Evolutionary conservation across 352 stramenopile species (phyloP).

Genomic region (Phytopythium sindhum): DNA sequence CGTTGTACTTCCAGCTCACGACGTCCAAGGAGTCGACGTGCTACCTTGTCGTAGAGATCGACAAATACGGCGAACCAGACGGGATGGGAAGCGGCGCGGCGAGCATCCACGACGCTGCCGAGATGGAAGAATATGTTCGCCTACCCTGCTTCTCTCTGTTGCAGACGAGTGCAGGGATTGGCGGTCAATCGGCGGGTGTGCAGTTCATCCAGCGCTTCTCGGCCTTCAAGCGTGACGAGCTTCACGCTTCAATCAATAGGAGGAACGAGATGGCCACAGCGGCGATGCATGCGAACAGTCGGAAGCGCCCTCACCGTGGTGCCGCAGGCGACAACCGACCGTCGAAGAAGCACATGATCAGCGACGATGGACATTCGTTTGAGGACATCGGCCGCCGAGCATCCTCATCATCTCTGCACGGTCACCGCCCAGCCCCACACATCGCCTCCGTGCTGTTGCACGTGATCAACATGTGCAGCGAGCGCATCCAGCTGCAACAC

Average conservation of each 20-base stretch:
- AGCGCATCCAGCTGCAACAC: constrained; percentile 84
- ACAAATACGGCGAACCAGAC: constrained; percentile 79
- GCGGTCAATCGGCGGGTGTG: constrained; percentile 60
- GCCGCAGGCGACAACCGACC: constrained; percentile 16
- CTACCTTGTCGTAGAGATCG: constrained; percentile 84
- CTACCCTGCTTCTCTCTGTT: constrained; percentile 81
- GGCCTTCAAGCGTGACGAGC: constrained; percentile 73
- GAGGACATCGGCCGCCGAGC: constrained; percentile 3
- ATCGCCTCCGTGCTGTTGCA: constrained; percentile 77
- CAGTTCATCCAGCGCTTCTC: constrained; percentile 85
- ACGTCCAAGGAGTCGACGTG: constrained; percentile 82
- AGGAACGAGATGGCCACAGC: constrained; percentile 37
- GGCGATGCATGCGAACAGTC: constrained; percentile 20
- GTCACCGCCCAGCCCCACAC: constrained; percentile 28
- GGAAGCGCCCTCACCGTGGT: constrained; percentile 25
- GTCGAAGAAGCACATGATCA: constrained; percentile 32
- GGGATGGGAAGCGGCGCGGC: constrained; percentile 26
- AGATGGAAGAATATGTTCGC: constrained; percentile 65
- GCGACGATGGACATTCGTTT: constrained; percentile 17
- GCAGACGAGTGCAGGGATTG: constrained; percentile 57
- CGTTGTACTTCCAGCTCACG: constrained; percentile 79
- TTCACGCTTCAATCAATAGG: constrained; percentile 56
- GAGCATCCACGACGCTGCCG: constrained; percentile 44
- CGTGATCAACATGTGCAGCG: constrained; percentile 80
- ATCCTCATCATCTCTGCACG: background rate